Evolutionary conservation across 176 grass and related monocot genomes (phyloP).

Genomic region (Triticum dicoccoides): DNA sequence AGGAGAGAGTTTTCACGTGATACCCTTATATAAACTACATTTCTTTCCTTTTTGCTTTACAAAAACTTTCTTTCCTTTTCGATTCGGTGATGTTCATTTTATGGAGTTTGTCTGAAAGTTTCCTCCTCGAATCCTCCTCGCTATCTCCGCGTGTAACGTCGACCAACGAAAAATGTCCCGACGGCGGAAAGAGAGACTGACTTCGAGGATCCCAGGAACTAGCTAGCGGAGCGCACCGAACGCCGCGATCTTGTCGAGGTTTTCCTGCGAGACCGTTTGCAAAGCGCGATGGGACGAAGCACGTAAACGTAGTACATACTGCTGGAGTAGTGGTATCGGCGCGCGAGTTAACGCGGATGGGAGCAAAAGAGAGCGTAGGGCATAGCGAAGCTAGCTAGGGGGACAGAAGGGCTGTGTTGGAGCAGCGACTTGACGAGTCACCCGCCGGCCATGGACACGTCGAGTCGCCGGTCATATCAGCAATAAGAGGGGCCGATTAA

Average conservation of each 20-base stretch:
- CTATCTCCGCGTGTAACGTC: too few species aligned
- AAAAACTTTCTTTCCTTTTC: too few species aligned
- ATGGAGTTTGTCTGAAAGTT: too few species aligned
- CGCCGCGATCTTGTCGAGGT: not conserved
- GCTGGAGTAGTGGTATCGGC: not conserved
- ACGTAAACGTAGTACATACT: not conserved
- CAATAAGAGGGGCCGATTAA: not conserved
- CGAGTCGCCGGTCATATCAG: slow-evolving; percentile 9
- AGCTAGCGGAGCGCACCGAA: not conserved
- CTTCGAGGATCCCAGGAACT: too few species aligned
- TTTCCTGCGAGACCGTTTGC: not conserved
- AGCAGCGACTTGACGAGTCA: slow-evolving; percentile 24
- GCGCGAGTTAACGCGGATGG: not conserved
- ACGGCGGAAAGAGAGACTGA: too few species aligned
- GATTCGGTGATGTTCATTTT: too few species aligned
- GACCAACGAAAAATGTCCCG: too few species aligned
- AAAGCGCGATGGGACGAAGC: not conserved
- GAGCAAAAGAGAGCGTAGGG: too few species aligned
- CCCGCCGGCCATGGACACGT: slow-evolving; percentile 19
- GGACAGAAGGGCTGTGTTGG: slow-evolving; percentile 17
- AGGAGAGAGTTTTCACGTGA: too few species aligned
- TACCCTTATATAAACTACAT: too few species aligned
- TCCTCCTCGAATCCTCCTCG: too few species aligned
- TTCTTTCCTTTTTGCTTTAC: too few species aligned
- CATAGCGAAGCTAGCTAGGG: not conserved